A percentile compares a stretch with the other conserved stretches of the same genome.
phyloP scores from a whole-genome alignment of 495 filamentous ascomycete species.

The Penicillium samsonianum region DNA sequence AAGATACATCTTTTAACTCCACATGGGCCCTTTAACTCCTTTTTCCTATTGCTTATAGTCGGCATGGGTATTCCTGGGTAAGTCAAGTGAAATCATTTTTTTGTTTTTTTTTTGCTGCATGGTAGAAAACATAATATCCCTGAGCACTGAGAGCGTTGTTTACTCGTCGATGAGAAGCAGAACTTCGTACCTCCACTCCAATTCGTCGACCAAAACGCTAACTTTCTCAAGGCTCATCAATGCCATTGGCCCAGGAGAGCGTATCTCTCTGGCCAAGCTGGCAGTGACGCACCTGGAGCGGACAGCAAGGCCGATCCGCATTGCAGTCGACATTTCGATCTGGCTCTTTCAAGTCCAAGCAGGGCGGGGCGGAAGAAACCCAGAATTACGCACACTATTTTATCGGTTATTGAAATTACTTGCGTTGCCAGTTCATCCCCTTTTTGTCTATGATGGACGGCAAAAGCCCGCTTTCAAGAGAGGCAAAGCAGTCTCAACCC shows the following conservation, averaged over 20 bases:
- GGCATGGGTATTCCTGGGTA: constrained; percentile 51
- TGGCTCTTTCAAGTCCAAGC: constrained; percentile 96
- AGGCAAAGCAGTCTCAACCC: constrained; percentile 51
- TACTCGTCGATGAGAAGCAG: not conserved
- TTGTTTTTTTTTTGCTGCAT: not conserved
- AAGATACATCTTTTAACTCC: not conserved
- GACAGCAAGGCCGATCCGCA: constrained; percentile 69
- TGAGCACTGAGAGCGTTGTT: not conserved
- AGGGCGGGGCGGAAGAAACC: constrained; percentile 83
- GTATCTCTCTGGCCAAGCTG: constrained; percentile 81
- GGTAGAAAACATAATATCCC: constrained; percentile 22
- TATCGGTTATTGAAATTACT: constrained; percentile 87
- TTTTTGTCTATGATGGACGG: constrained; percentile 95
- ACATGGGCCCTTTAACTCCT: constrained; percentile 15
- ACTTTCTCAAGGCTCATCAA: constrained; percentile 69
- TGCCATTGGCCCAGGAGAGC: constrained; percentile 79
- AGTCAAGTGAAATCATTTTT: constrained; percentile 31
- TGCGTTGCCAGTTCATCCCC: constrained; percentile 74
- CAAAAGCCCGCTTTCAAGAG: constrained; percentile 91
- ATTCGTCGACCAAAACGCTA: constrained; percentile 8
- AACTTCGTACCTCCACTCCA: not conserved
- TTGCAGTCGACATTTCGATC: constrained; percentile 95
- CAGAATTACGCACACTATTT: constrained; percentile 88
- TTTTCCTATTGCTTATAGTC: constrained; percentile 9
- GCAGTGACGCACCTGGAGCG: constrained; percentile 72